Base-by-base conservation (phyloP, 2,329 filamentous ascomycete genomes). In the Colletotrichum karsti region DNA sequence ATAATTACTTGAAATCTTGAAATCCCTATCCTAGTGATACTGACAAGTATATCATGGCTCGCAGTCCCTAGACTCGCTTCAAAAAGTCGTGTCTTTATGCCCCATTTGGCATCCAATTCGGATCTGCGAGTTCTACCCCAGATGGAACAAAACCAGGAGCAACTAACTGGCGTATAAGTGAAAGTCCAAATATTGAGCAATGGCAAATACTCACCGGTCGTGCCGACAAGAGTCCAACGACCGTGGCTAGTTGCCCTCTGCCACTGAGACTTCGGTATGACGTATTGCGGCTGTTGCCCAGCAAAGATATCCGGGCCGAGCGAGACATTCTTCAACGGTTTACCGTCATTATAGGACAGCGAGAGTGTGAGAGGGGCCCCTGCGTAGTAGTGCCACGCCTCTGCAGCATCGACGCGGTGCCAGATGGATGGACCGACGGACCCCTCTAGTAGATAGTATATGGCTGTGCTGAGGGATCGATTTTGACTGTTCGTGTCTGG, bases 381-480 rank as follows among this genome's bases (percentile, higher is more conserved):
- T 8, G 83, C 85, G 56, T 87, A 87, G 76, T 84, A 81, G 71
- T 88, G 85, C 85, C 85, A 87, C 8, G 85, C 74, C 72, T 87
- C 84, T 39, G 76, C 81, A 3, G 82, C 81, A 62, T 86, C 83
- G 54, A 85, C 80, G 59, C 83, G 82, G 74, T 87, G 85, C 85
- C 84, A 87, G 64, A 80, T 73, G 4, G 85, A 87, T 18, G 78
- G 70, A 0, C 82, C 80, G 1, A 70, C 74, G 7, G 74, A 69
- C 35, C 82, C 81, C 60, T 86, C 81, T 5, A 87, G 81, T 0
- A 87, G 79, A 71, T 87, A 87, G 76, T 87, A 87, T 72, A 87
- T 87, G 54, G 79, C 79, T 1, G 85, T 86, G 75, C 82, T 85
- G 62, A 77, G 65, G 2, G 84, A 82, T 62, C 84, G 84, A 42